phyloP scores from a whole-genome alignment of 2,329 filamentous ascomycete genomes.

The Albophoma yamanashiensis region DNA sequence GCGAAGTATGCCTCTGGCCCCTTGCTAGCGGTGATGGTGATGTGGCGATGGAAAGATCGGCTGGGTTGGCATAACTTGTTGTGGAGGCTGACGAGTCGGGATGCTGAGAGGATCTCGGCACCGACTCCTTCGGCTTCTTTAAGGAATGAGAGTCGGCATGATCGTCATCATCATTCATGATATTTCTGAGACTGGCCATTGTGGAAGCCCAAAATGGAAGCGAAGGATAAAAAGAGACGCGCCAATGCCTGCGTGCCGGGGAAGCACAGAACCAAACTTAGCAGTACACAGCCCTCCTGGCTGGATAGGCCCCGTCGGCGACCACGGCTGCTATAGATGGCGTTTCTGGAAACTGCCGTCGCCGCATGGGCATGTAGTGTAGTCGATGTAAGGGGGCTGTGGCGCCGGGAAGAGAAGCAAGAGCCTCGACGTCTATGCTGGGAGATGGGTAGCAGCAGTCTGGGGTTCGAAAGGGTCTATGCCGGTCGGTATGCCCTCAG shows the following conservation, averaged over 20 bases:
- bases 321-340: slow-evolving; percentile 16
- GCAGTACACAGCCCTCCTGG: slow-evolving; percentile 33
- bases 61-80: slow-evolving; percentile 27
- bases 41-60: slow-evolving; percentile 17
- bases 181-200: slow-evolving; percentile 46
- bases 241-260: slow-evolving; percentile 15
- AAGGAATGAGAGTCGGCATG: slow-evolving; percentile 28
- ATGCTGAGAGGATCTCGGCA: slow-evolving; percentile 19
- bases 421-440: slow-evolving; percentile 1
- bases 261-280: slow-evolving; percentile 28
- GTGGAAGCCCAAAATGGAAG: slow-evolving; percentile 30
- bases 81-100: slow-evolving; percentile 22
- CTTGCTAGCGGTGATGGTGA: slow-evolving; percentile 20
- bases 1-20: slow-evolving; percentile 23
- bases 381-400: slow-evolving; percentile 7
- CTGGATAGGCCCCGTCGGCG: slow-evolving; percentile 17
- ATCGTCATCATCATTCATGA: slow-evolving; percentile 46
- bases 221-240: slow-evolving; percentile 16
- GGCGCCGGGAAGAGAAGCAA: slow-evolving; percentile 7
- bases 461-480: slow-evolving; percentile 2
- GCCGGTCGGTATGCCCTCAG: slow-evolving; percentile 5
- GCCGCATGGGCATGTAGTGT: slow-evolving; percentile 8
- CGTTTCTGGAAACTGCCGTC: slow-evolving; percentile 20
- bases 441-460: slow-evolving; percentile 1
- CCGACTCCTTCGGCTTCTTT: slow-evolving; percentile 34